A percentile compares a stretch with the other conserved stretches of the same genome.
Conservation (phyloP, 495 filamentous ascomycete genomes). For the Xylaria venustula region DNA sequence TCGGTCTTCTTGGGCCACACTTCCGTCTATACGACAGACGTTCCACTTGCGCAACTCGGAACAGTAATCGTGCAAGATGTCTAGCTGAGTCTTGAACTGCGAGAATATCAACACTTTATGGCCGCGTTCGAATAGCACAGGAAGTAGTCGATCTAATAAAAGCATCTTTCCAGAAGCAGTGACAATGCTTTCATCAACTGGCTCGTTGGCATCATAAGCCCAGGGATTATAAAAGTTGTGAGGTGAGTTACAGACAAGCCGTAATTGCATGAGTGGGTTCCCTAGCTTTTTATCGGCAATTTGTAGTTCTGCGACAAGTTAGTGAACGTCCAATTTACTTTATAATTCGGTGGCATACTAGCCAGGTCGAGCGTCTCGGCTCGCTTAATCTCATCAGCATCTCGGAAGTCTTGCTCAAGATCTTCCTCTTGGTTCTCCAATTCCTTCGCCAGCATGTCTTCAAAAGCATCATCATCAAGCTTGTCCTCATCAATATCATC, state of each 20-base stretch:
- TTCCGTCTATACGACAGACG: conserved; percentile 88
- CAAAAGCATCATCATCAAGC: conserved; percentile 72
- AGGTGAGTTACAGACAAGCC: conserved; percentile 86
- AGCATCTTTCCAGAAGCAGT: conserved; percentile 93
- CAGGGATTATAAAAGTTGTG: conserved; percentile 98
- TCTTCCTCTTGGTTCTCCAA: conserved; percentile 53
- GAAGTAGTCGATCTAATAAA: conserved; percentile 81
- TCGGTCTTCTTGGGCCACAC: conserved; percentile 78
- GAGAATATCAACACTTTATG: conserved; percentile 97
- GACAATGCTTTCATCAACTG: conserved; percentile 74
- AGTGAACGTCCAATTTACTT: not conserved
- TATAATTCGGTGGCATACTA: conserved; percentile 48
- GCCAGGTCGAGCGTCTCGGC: conserved; percentile 75
- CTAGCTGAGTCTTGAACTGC: conserved; percentile 91
- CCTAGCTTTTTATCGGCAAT: conserved; percentile 91
- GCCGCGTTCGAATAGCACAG: conserved; percentile 66
- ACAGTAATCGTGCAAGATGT: conserved; percentile 87
- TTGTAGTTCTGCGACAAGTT: conserved; percentile 59
- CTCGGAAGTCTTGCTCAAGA: conserved; percentile 36
- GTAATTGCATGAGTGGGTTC: conserved; percentile 90
- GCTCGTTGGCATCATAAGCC: conserved; percentile 47
- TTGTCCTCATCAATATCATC: conserved; percentile 65
- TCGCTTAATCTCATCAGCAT: conserved; percentile 63
- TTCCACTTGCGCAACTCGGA: conserved; percentile 68
- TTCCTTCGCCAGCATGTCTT: conserved; percentile 64